A percentile compares a stretch with the other conserved stretches of the same genome.
phyloP scores from a whole-genome alignment of 345 rosid genomes.

The Eucalyptus paniculata region DNA sequence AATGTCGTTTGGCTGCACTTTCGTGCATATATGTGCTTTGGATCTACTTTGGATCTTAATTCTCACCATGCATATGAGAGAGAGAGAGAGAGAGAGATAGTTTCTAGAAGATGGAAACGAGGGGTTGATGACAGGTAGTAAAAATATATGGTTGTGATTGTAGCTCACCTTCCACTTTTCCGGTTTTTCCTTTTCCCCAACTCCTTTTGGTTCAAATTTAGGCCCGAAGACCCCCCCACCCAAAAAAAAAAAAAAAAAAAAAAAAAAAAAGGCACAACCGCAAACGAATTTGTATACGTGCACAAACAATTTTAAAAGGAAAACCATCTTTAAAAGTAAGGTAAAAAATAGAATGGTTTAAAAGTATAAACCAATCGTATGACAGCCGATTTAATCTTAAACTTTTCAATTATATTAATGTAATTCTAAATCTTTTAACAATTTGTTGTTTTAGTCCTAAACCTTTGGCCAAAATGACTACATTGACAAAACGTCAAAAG shows the following conservation, averaged over 20 bases:
- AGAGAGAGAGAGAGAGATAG: neutral
- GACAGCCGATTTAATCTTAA: rapidly evolving
- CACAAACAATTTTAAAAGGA: neutral
- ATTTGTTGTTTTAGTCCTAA: rapidly evolving
- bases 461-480: neutral
- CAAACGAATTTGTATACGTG: neutral
- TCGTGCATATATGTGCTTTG: neutral
- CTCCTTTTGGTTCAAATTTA: neutral
- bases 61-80: neutral
- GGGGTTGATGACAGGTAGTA: neutral
- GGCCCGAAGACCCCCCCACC: neutral
- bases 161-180: slow-evolving; percentile 21
- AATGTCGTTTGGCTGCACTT: neutral
- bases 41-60: neutral
- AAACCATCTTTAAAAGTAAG: neutral
- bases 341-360: neutral
- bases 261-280: neutral
- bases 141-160: slow-evolving; percentile 1
- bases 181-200: neutral
- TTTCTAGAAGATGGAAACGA: neutral
- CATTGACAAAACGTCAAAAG: too few species aligned
- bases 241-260: neutral
- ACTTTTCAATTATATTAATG: too few species aligned
- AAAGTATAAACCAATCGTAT: rapidly evolving
- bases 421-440: too few species aligned